Percentiles rank a stretch among this genome's conserved stretches.
These are phyloP conservation scores for Xenosphaeropsis pyriputrescens DNA, from an alignment of 2,329 filamentous ascomycete species.

Conservation along the genomic window DNA sequence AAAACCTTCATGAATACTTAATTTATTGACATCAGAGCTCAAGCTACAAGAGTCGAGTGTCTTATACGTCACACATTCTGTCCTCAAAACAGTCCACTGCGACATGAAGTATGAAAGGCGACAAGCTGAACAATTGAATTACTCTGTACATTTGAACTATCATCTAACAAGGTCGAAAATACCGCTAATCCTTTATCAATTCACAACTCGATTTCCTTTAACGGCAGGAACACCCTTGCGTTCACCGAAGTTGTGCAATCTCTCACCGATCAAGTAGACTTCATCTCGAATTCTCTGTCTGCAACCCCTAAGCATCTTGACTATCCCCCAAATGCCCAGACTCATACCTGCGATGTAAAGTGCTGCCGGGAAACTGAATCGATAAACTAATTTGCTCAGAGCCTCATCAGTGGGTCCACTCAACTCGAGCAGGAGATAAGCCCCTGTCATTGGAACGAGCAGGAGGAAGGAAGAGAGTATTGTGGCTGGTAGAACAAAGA, in stretches of 20 bases:
- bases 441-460: conserved; percentile 45
- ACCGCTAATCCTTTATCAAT: not conserved
- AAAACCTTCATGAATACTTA: too few relatives aligned
- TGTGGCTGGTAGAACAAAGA: conserved; percentile 66
- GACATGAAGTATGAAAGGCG: too few relatives aligned
- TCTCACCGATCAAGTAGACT: conserved; percentile 88
- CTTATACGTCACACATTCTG: too few relatives aligned
- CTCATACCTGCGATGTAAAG: conserved; percentile 21
- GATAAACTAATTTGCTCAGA: conserved; percentile 25
- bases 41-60: too few relatives aligned
- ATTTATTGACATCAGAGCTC: too few relatives aligned
- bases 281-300: conserved; percentile 76
- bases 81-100: too few relatives aligned
- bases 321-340: conserved; percentile 35
- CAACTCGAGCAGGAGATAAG: conserved; percentile 31
- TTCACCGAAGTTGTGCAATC: conserved; percentile 86
- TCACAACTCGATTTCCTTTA: too few relatives aligned
- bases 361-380: conserved; percentile 60
- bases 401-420: conserved; percentile 17
- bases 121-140: too few relatives aligned
- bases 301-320: conserved; percentile 58
- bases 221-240: conserved; percentile 10
- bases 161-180: conserved; percentile 1
- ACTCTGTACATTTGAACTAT: too few relatives aligned
- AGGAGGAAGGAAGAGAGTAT: conserved; percentile 49